Evolutionary conservation across 495 filamentous ascomycete species (phyloP).

Genomic region (Lophiostoma macrostomum): DNA sequence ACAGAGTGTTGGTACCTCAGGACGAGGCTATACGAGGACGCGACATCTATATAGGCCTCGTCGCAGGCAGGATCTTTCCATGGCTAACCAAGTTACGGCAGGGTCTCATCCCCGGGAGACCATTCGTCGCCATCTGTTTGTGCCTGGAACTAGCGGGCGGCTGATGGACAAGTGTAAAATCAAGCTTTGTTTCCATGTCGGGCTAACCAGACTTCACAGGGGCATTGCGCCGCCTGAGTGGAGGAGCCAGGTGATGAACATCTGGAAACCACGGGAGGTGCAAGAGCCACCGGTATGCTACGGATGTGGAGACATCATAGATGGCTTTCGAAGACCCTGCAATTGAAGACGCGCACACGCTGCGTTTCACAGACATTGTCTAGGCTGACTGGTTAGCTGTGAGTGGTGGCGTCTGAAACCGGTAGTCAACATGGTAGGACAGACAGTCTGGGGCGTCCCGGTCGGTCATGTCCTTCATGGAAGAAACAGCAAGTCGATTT

Average conservation of each 20-base stretch:
- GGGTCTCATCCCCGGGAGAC: background rate
- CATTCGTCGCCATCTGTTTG: constrained; percentile 22
- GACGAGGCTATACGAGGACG: background rate
- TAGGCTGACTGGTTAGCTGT: background rate
- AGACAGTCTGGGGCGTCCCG: background rate
- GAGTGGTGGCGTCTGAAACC: constrained; percentile 19
- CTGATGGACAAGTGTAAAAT: constrained; percentile 16
- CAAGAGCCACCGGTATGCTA: constrained; percentile 19
- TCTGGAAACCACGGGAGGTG: background rate
- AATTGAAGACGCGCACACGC: constrained; percentile 5
- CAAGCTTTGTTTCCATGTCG: constrained; percentile 27
- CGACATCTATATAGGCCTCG: constrained; percentile 14
- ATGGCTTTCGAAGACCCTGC: constrained; percentile 1
- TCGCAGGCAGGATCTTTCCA: constrained; percentile 7
- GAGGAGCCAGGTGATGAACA: background rate
- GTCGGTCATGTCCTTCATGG: background rate
- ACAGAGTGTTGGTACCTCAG: background rate
- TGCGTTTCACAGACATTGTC: constrained; percentile 15
- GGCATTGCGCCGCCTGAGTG: constrained; percentile 4
- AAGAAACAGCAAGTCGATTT: background rate
- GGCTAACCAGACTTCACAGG: constrained; percentile 11
- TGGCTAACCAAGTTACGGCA: constrained; percentile 6
- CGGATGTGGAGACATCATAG: background rate
- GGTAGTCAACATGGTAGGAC: background rate
- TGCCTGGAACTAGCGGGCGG: constrained; percentile 18